phyloP scores from a whole-genome alignment of 2,329 filamentous ascomycete species.

The Aspergillus eucalypticola region DNA sequence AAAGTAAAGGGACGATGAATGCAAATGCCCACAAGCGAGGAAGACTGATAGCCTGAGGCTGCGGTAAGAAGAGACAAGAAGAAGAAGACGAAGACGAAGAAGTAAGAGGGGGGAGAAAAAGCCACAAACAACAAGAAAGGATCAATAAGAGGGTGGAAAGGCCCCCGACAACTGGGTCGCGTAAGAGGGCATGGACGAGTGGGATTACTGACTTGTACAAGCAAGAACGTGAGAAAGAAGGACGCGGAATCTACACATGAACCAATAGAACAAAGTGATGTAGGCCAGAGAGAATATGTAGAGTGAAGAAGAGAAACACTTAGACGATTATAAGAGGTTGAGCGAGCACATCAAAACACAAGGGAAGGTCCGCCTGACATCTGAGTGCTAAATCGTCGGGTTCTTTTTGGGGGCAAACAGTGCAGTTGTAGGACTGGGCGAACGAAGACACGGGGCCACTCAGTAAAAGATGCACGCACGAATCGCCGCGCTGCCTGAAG shows the following conservation, averaged over 20 bases:
- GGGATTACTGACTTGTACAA: neutral
- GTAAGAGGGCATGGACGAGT: neutral
- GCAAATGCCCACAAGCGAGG: neutral
- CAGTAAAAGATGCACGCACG: neutral
- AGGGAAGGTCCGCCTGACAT: neutral
- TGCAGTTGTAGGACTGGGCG: neutral
- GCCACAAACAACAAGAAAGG: neutral
- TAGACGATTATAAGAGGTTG: neutral
- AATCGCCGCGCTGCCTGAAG: neutral
- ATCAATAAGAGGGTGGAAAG: neutral
- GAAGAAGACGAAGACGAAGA: neutral
- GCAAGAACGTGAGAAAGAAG: neutral
- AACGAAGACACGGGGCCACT: neutral
- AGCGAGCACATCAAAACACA: neutral
- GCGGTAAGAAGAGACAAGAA: neutral
- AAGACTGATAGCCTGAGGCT: too few relatives aligned
- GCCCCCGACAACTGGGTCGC: neutral
- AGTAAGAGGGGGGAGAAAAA: neutral
- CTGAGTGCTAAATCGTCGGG: neutral
- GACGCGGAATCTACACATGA: neutral
- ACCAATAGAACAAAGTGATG: neutral
- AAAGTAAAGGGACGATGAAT: neutral
- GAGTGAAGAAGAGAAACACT: neutral
- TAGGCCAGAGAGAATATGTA: neutral
- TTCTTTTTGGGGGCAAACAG: neutral